phyloP scores from a whole-genome alignment of 1,139 yeast species.

The Diutina sp. region DNA sequence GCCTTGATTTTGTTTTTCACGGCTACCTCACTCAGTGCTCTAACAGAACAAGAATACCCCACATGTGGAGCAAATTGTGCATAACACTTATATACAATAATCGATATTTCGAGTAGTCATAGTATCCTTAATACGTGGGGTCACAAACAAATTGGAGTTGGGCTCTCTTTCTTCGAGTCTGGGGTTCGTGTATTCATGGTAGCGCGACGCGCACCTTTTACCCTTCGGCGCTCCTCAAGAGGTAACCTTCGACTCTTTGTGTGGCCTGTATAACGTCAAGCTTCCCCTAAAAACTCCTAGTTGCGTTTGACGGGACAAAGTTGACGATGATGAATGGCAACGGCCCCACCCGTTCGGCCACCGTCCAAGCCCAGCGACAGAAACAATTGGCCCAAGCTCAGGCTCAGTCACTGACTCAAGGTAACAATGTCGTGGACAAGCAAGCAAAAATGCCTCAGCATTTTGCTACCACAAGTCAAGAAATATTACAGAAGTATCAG shows the following conservation, averaged over 20 bases:
- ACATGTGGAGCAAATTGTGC: too few species aligned
- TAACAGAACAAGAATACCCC: too few species aligned
- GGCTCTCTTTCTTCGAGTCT: too few species aligned
- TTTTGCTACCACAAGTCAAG: slow-evolving; percentile 62
- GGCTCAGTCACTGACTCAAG: not conserved
- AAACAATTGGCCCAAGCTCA: not conserved
- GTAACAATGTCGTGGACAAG: not conserved
- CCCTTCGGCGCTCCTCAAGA: not conserved
- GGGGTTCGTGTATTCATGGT: not conserved
- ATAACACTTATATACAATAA: too few species aligned
- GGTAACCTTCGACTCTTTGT: not conserved
- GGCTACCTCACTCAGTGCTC: not conserved
- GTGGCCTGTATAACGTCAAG: not conserved
- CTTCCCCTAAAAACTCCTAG: not conserved
- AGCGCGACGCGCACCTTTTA: not conserved
- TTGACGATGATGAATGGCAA: slow-evolving; percentile 1
- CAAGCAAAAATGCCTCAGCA: slow-evolving; percentile 3
- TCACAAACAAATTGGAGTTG: too few species aligned
- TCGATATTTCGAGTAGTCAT: not conserved
- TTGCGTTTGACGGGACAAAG: not conserved
- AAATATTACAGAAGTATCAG: slow-evolving; percentile 66
- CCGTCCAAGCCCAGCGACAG: not conserved
- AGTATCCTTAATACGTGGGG: too few species aligned
- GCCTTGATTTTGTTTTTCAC: not conserved
- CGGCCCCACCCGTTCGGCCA: slow-evolving; percentile 1